A percentile compares a stretch with the other conserved stretches of the same genome.
phyloP scores from a whole-genome alignment of 2,329 filamentous ascomycete species.

The Zalaria sp. region DNA sequence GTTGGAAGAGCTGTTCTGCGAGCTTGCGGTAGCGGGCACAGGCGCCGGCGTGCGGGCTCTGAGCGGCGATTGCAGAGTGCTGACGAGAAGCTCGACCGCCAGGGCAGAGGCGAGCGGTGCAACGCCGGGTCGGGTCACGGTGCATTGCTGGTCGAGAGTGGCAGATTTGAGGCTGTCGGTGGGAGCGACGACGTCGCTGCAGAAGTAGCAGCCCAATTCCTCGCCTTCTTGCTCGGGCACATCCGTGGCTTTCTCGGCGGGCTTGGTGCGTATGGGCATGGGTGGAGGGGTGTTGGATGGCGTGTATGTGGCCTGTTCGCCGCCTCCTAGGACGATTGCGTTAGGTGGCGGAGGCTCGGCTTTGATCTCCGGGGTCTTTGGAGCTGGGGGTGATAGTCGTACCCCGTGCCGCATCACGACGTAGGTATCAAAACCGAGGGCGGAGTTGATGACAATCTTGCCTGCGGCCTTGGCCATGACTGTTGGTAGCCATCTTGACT shows the following conservation, averaged over 20 bases:
- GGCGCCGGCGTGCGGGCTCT: constrained; percentile 24
- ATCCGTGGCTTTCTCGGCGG: constrained; percentile 19
- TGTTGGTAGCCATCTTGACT: constrained; percentile 89
- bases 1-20: constrained; percentile 5
- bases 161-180: constrained; percentile 88
- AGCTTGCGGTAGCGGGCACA: constrained; percentile 9
- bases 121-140: constrained; percentile 84
- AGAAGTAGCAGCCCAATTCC: constrained; percentile 90
- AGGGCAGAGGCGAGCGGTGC: constrained; percentile 85
- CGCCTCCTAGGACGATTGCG: not conserved
- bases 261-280: constrained; percentile 2
- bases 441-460: constrained; percentile 95
- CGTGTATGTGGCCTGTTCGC: not conserved
- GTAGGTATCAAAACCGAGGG: constrained; percentile 89
- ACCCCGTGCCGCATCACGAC: constrained; percentile 94
- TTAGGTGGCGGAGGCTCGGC: not conserved
- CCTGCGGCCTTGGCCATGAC: constrained; percentile 86
- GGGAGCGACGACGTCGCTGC: constrained; percentile 92
- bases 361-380: constrained; percentile 7
- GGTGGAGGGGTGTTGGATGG: not conserved
- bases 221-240: constrained; percentile 26
- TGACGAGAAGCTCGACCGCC: constrained; percentile 79
- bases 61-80: constrained; percentile 57
- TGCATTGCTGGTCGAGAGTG: constrained; percentile 95
- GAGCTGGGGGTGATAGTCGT: constrained; percentile 20